Base-by-base conservation (phyloP, 495 filamentous ascomycete genomes). In the Penicillium cataractarum region DNA sequence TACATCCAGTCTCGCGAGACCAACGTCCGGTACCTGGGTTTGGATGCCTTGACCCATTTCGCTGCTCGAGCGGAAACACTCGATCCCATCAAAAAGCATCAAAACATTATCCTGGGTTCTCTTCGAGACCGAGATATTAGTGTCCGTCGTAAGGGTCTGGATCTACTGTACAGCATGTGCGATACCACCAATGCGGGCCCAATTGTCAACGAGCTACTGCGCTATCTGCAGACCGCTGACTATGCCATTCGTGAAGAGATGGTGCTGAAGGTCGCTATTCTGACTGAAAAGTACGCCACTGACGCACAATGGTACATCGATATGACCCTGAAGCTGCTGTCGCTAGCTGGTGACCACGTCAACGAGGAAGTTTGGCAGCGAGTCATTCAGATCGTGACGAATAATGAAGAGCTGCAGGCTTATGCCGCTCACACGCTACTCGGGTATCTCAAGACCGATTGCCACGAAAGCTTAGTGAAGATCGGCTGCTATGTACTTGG, bases 281-380 rank as follows among this genome's bases (percentile, higher is more conserved):
- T 99, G 57, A 97, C 96, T 3, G 96, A 99, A 74, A 98, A 98
- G 73, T 99, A 98, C 70, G 96, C 96, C 24, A 97, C 93, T 0
- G 93, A 99, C 71, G 90, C 96, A 17, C 93, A 97, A 73, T 99
- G 96, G 96, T 99, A 99, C 78, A 96, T 99, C 59, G 92, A 99
- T 71, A 97, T 97, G 61, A 97, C 95, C 4, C 79, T 99, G 64
- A 90, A 94, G 55, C 85, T 99, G 29, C 91, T 99, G 59, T 93
- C 96, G 27, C 90, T 97, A 83, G 96, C 96, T 10, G 96, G 96
- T 62, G 96, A 99, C 68, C 96, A 99, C 77, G 94, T 99, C 57
- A 97, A 94, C 75, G 96, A 99, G 57, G 96, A 99, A 78, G 96
- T 99, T 26, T 99, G 96, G 96, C 96, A 99, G 65, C 89, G 96